Conservation (phyloP, 768 basidiomycete species). For the Gloeostereum incarnatum region DNA sequence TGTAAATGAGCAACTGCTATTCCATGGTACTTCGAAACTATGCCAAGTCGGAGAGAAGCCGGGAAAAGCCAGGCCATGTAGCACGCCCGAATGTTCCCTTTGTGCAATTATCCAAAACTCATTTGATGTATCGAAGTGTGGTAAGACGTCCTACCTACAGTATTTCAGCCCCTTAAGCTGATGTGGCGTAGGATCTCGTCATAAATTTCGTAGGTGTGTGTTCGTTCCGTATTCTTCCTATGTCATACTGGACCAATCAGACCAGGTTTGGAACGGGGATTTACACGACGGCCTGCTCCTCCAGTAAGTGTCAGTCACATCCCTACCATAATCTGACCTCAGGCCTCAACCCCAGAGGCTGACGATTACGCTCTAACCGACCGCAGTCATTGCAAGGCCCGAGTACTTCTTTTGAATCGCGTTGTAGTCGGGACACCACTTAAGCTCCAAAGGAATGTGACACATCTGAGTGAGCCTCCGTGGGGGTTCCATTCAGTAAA, state of each 20-base stretch:
- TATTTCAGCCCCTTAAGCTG: neutral
- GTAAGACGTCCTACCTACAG: conserved; percentile 18
- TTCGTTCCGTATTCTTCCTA: neutral
- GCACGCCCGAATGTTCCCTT: conserved; percentile 38
- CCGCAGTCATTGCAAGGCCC: conserved; percentile 28
- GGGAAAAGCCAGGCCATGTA: conserved; percentile 36
- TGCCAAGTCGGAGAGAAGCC: conserved; percentile 50
- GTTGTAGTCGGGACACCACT: conserved; percentile 57
- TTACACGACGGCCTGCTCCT: conserved; percentile 58
- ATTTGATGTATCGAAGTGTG: conserved; percentile 52
- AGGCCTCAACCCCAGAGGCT: conserved; percentile 34
- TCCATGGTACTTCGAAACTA: conserved; percentile 57
- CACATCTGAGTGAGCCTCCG: conserved; percentile 39
- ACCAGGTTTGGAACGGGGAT: conserved; percentile 60
- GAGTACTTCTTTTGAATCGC: conserved; percentile 47
- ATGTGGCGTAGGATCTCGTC: conserved; percentile 31
- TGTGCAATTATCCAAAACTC: conserved; percentile 50
- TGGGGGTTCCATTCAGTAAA: conserved; percentile 43
- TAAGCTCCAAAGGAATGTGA: conserved; percentile 38
- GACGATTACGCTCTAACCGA: conserved; percentile 50
- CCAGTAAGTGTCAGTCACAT: conserved; percentile 31
- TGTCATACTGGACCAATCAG: neutral
- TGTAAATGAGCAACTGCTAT: conserved; percentile 52
- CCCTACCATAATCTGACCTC: neutral
- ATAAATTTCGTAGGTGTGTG: conserved; percentile 41